phyloP scores from a whole-genome alignment of 176 grass and related monocot species.

The Phyllostachys edulis region DNA sequence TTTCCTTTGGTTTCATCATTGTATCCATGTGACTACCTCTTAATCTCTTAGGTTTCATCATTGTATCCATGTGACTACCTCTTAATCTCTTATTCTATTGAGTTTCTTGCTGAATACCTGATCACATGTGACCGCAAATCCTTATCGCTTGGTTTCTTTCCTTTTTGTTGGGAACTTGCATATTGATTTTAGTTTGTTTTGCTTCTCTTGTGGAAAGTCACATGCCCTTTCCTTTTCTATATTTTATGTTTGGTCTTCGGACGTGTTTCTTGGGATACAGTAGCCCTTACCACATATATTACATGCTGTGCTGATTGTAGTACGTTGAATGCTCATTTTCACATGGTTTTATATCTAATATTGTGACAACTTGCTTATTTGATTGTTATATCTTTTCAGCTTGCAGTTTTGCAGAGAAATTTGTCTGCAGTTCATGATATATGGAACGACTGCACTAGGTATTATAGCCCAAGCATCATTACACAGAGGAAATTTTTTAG shows the following conservation, averaged over 20 bases:
- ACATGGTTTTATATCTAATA: slow-evolving; percentile 20
- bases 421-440: slow-evolving; percentile 69
- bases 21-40: too few species aligned
- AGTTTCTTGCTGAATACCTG: slow-evolving; percentile 5
- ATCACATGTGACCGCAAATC: neutral
- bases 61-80: slow-evolving; percentile 4
- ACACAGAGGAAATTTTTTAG: slow-evolving; percentile 66
- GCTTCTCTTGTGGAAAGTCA: neutral
- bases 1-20: neutral
- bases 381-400: slow-evolving; percentile 54
- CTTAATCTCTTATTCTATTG: neutral
- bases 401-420: slow-evolving; percentile 77
- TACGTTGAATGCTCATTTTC: slow-evolving; percentile 9
- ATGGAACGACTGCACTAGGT: slow-evolving; percentile 84
- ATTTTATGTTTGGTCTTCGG: neutral
- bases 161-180: slow-evolving; percentile 12
- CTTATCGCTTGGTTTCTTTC: slow-evolving; percentile 2
- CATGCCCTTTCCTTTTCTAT: slow-evolving; percentile 2
- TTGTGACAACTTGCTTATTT: slow-evolving; percentile 33
- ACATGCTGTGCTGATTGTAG: neutral
- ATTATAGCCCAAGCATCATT: slow-evolving; percentile 86
- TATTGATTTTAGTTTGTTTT: slow-evolving; percentile 16
- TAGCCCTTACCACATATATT: neutral
- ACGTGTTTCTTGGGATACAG: neutral
- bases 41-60: too few species aligned